phyloP scores from a whole-genome alignment of 1,284 basidiomycete species.

The Fomitiporia mediterranea region DNA sequence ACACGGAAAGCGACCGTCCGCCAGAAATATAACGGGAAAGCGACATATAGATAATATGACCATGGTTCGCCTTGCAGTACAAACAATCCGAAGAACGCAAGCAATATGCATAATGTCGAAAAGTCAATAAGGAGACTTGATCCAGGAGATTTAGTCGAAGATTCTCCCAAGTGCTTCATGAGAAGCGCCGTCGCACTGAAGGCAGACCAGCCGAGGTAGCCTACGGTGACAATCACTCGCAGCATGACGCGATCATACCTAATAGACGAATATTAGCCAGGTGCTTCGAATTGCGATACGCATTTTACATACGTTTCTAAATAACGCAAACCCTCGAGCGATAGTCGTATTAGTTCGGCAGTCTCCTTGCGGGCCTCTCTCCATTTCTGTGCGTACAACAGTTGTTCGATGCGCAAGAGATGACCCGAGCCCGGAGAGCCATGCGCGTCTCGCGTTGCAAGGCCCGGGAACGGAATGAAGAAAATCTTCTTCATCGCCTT shows the following conservation, averaged over 20 bases:
- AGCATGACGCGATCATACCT: slow-evolving; percentile 77
- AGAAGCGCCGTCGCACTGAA: slow-evolving; percentile 57
- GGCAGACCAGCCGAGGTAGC: slow-evolving; percentile 78
- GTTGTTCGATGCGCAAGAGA: slow-evolving; percentile 40
- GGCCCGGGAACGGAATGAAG: slow-evolving; percentile 53
- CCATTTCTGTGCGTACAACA: slow-evolving; percentile 44
- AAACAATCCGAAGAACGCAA: slow-evolving; percentile 49
- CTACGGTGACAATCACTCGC: slow-evolving; percentile 61
- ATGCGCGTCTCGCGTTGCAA: slow-evolving; percentile 32
- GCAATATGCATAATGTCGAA: slow-evolving; percentile 1
- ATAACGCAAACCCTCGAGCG: slow-evolving; percentile 70
- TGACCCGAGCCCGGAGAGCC: slow-evolving; percentile 27
- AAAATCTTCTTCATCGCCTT: slow-evolving; percentile 54
- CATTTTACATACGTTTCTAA: slow-evolving; percentile 60
- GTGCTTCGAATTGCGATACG: background rate
- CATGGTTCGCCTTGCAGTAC: slow-evolving; percentile 59
- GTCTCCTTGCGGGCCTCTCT: slow-evolving; percentile 47
- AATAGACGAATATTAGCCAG: background rate
- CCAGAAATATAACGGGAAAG: slow-evolving; percentile 80
- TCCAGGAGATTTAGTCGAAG: background rate
- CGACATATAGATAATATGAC: slow-evolving; percentile 75
- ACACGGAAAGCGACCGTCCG: slow-evolving; percentile 26
- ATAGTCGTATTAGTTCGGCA: slow-evolving; percentile 49
- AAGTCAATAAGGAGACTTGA: slow-evolving; percentile 16
- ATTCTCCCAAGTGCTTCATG: slow-evolving; percentile 17